Evolutionary conservation across 2,329 filamentous ascomycete species (phyloP), one percentile per base, ranked within the genome.

Genomic region (Fusarium sp.): DNA sequence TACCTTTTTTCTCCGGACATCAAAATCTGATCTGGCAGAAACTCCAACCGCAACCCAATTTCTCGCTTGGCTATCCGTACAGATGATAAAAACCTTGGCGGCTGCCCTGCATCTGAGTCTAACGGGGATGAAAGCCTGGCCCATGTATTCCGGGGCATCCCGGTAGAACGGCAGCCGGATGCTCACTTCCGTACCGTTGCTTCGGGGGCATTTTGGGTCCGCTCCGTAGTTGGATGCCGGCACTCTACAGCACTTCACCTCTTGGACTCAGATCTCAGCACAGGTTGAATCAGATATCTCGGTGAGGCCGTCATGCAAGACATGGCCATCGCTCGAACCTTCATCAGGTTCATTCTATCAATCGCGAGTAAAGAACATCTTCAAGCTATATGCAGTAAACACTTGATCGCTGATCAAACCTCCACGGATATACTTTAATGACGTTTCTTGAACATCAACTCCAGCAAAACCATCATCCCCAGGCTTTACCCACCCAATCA

Each of bases 401-500:
- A 31, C 21, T 23, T 33, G 21, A 33, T 31, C 12, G 23, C 18
- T 33, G 15, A 23, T 20, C 29, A 26, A 20, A 11, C 7, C 18
- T 55, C 24, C 39, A 42, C 21, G 8, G n/a, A 20, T 26, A 11
- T 47, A 41, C 24, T 48, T 16, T 21, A 63, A 57, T 64, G 59
- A 64, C 43, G 37, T 64, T 31, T 37, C 38, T 24, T 48, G 31
- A 42, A 46, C n/a, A 47, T 26, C 43, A 54, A 46, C 31, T 50
- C 33, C 26, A 43, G 42, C 26, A 41, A 29, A n/a, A 52, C 33
- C 64, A 64, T 39, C 49, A 65, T 67, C 66, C 65, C 66, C 66
- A 70, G 66, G 26, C 67, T 70, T 64, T 61, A 38, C 47, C 65
- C 29, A n/a, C 26, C 61, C 66, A 63, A 66, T 70, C 46, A 69